phyloP scores from a whole-genome alignment of 345 rosid species.

The Citrus glauca region DNA sequence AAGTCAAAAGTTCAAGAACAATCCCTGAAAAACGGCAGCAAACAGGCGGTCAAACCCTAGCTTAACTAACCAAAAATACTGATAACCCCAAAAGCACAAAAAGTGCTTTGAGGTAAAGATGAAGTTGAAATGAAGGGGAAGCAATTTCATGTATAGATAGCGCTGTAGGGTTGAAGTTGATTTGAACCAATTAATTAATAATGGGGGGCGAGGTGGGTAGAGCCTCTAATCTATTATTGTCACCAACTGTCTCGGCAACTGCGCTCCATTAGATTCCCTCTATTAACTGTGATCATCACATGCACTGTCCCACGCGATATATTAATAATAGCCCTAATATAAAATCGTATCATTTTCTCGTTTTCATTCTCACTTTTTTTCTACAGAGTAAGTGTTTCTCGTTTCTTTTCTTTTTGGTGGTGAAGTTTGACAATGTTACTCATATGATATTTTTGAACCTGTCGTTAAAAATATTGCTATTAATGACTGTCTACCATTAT shows the following conservation, averaged over 20 bases:
- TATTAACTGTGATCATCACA: not conserved
- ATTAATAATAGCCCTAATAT: not conserved
- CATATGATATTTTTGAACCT: not conserved
- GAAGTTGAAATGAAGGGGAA: not conserved
- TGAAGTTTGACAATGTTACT: not conserved
- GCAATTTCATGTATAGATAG: not conserved
- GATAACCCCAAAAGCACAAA: not conserved
- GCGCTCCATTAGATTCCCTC: not conserved
- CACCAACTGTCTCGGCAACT: not conserved
- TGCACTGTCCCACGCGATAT: not conserved
- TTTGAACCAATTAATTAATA: not conserved
- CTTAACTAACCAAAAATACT: not conserved
- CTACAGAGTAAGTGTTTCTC: not conserved
- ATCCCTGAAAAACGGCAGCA: not conserved
- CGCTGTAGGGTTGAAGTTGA: not conserved
- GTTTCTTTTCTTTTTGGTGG: not conserved
- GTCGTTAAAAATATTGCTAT: not conserved
- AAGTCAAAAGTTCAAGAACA: not conserved
- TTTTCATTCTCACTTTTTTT: not conserved
- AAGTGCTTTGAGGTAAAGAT: not conserved
- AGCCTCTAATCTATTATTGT: not conserved
- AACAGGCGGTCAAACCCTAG: not conserved
- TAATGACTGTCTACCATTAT: not conserved
- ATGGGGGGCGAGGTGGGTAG: not conserved
- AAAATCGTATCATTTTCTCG: not conserved